Evolutionary conservation across 1,284 basidiomycete genomes (phyloP).

Genomic region (Porodaedalea pini): DNA sequence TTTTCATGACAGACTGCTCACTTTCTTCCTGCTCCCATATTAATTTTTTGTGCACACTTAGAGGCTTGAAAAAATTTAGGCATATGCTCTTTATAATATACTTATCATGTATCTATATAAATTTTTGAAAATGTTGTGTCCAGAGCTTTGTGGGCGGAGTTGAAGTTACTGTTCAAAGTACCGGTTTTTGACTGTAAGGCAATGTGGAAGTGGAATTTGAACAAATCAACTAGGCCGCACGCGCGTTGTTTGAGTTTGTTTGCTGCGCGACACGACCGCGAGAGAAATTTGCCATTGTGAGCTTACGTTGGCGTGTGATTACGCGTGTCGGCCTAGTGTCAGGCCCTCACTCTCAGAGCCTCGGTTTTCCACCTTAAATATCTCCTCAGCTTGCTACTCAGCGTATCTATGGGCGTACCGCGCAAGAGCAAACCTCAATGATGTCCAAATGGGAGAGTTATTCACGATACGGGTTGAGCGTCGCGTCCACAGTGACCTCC

Average conservation of each 20-base stretch:
- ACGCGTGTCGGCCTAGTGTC: no score
- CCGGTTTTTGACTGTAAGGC: neutral
- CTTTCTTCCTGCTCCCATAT: neutral
- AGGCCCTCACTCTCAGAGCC: no score
- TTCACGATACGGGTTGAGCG: constrained; percentile 56
- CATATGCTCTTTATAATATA: no score
- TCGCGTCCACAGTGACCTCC: constrained; percentile 57
- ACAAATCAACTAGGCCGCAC: no score
- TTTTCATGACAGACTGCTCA: neutral
- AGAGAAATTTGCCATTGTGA: no score
- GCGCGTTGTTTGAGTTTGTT: no score
- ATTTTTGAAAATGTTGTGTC: neutral
- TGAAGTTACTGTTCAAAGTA: neutral
- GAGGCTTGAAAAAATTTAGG: neutral
- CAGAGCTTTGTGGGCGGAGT: neutral
- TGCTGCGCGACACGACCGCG: no score
- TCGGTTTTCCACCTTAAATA: no score
- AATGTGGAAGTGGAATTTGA: no score
- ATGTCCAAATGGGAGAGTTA: constrained; percentile 53
- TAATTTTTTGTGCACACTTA: neutral
- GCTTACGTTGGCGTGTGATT: no score
- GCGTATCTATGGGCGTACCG: neutral
- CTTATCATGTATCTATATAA: no score
- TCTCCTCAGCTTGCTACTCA: no score
- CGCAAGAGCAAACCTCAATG: neutral